A percentile compares a stretch with the other conserved stretches of the same genome.
Conservation (phyloP, 208 protist genomes). For the Leishmania major region DNA sequence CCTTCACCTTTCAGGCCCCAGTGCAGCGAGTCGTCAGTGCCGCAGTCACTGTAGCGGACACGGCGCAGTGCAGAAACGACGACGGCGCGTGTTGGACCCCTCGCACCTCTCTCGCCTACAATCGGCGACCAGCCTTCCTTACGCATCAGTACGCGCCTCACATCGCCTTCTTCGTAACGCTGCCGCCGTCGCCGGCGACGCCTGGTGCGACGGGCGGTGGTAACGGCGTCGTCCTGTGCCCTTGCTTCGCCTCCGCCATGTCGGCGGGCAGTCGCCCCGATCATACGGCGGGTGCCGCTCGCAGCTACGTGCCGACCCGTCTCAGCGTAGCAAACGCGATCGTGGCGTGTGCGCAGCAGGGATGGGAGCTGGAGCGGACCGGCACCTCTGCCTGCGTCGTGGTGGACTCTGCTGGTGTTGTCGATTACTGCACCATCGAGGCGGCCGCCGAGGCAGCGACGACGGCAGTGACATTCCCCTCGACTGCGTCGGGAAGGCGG, state of each 20-base stretch:
- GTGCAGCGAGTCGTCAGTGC: slow-evolving; percentile 24
- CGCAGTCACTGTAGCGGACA: not conserved
- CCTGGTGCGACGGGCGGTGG: not conserved
- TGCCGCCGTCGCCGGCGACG: slow-evolving; percentile 8
- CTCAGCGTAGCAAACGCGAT: slow-evolving; percentile 55
- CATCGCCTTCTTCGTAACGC: slow-evolving; percentile 57
- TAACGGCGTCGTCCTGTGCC: slow-evolving; percentile 33
- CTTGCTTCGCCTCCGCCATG: slow-evolving; percentile 25
- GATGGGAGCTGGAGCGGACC: slow-evolving; percentile 12
- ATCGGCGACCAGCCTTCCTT: slow-evolving; percentile 52
- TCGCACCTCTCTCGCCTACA: slow-evolving; percentile 34
- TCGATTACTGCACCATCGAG: slow-evolving; percentile 69
- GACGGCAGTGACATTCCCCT: not conserved
- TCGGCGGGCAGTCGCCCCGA: not conserved
- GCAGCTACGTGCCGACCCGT: slow-evolving; percentile 15
- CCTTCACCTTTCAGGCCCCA: slow-evolving; percentile 39
- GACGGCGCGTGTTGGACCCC: not conserved
- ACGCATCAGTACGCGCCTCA: slow-evolving; percentile 58
- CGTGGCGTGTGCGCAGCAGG: slow-evolving; percentile 54
- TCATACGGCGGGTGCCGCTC: not conserved
- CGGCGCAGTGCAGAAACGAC: not conserved
- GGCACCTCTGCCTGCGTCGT: slow-evolving; percentile 45
- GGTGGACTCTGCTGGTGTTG: slow-evolving; percentile 50
- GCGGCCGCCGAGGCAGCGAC: not conserved
- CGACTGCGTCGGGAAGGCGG: slow-evolving; percentile 9